Percentiles rank a stretch among this genome's conserved stretches.
Conservation (phyloP, 176 grass and related monocot genomes). For the Tuctoria greenei region DNA sequence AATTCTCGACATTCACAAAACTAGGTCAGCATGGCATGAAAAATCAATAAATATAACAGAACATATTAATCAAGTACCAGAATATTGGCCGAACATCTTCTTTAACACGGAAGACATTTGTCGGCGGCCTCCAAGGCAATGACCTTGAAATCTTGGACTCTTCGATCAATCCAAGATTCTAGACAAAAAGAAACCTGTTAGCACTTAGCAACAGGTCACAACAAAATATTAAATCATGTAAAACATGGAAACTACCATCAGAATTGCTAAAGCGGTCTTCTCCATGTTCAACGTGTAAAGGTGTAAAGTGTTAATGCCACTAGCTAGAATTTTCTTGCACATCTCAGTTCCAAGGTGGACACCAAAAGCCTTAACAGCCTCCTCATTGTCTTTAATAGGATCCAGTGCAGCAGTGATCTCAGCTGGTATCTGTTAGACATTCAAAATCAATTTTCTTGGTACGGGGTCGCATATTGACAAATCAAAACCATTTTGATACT, state of each 20-base stretch:
- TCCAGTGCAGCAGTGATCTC: conserved; percentile 73
- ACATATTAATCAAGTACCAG: conserved; percentile 48
- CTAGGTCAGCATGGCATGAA: conserved; percentile 3
- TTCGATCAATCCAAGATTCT: conserved; percentile 88
- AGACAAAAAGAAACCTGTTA: conserved; percentile 13
- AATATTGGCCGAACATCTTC: conserved; percentile 92
- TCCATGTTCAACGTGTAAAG: conserved; percentile 92
- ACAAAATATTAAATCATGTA: conserved; percentile 30
- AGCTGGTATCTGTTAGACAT: conserved; percentile 57
- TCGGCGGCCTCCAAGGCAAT: conserved; percentile 75
- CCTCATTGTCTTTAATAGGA: conserved; percentile 87
- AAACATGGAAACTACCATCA: conserved; percentile 50
- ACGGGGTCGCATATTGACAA: neutral
- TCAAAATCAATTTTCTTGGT: neutral
- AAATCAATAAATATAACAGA: conserved; percentile 11
- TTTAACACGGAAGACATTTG: conserved; percentile 84
- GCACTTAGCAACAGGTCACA: conserved; percentile 6
- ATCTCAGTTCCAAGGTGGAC: conserved; percentile 83
- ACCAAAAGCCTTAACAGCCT: conserved; percentile 80
- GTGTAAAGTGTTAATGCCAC: conserved; percentile 82
- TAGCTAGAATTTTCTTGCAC: conserved; percentile 92
- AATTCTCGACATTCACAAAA: conserved; percentile 12
- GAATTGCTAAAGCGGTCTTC: conserved; percentile 75
- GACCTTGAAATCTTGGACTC: conserved; percentile 72
- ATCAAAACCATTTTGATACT: neutral